Base-by-base conservation (phyloP, 78 protist species). In the Guillardia theta region DNA sequence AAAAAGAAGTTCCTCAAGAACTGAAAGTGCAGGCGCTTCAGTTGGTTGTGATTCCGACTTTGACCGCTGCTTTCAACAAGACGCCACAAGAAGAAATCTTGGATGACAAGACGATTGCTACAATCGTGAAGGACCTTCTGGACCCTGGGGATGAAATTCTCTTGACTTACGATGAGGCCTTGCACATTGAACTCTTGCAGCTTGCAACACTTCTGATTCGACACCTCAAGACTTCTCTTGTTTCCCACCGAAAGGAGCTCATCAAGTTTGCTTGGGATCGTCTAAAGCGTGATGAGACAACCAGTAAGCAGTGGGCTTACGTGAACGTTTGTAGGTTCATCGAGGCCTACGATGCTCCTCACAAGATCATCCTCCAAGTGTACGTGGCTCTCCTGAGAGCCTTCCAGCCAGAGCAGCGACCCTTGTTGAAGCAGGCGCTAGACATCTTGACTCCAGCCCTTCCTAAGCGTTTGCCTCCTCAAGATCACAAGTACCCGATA, bases 291-390 rank as follows among this genome's bases (percentile, higher is more conserved):
- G 99, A 97, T 30, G 98, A 98, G 58, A 48, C 95, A n/a, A 54
- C 95, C 15, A 93, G 96, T 54, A 96, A 96, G 95, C 98, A 97
- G 48, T 95, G 96, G 87, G 98, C 98, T 0, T 97, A 97, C 88
- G 96, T 98, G n/a, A 96, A 97, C 94, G 97, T 97, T 27, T 94
- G 97, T 94, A 93, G 97, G 1, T 97, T 98, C 96, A 97, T 98
- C 53, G 97, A 97, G 46, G 98, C 97, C 22, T 98, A 94, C 78
- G 97, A 97, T 5, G 97, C 98, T 19, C 98, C 98, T 8, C 94
- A 90, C 43, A 97, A 97, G 96, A 96, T 98, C 46, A 93, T 97
- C 43, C 94, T 98, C 45, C 97, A 96, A 46, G 98, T 98, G 45
- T 98, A 97, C 78, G 97, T 96, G 9, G 94, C 96, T 24, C 96